Base-by-base conservation (phyloP, 345 rosid genomes). In the Sonneratia alba region DNA sequence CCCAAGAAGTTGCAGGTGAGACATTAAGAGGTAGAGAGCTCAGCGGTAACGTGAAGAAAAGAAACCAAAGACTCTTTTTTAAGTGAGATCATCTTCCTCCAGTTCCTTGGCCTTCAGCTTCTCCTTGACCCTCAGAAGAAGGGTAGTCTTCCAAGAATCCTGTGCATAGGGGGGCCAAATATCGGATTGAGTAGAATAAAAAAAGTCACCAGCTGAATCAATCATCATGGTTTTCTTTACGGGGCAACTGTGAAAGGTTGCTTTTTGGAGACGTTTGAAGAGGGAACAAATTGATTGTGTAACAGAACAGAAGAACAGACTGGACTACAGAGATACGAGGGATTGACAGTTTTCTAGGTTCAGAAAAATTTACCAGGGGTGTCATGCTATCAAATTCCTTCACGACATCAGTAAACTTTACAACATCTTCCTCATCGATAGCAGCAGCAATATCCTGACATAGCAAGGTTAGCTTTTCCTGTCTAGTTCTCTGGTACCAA, bases 301-400 rank as follows among this genome's bases (percentile, higher is more conserved):
- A 7, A 13, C 3, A 47, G 15, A 47, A 47, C 14, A 47, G 51
- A 47, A 13, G 51, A 47, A 7, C 51, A 9, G 51, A 47, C 2
- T 47, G 14, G 14, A 47, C 15, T 59, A 8, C 64, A n/a, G 18
- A 2, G 16, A 27, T 27, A 15, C 51, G 14, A 12, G 11, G 21
- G 45, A 38, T 22, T 14, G 47, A 14, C 15, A 21, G 13, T 42
- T 8, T 1, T 67, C 3, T 38, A 67, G 70, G 48, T 37, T 34
- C 18, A 32, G 36, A 3, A 36, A 3, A 49, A 3, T 24, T 37
- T 88, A 95, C 99, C 98, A 95, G 83, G 3, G 97, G 90, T 71
- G 98, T 92, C 99, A 95, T 95, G 90, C 98, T 86, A 74, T 95
- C 98, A 71, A 85, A 95, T 80, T 95, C 99, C 91, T 95, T 92